These are phyloP conservation scores for Thalassiosira ordinaria DNA, from an alignment of 352 stramenopile genomes.

Conservation along the genomic window DNA sequence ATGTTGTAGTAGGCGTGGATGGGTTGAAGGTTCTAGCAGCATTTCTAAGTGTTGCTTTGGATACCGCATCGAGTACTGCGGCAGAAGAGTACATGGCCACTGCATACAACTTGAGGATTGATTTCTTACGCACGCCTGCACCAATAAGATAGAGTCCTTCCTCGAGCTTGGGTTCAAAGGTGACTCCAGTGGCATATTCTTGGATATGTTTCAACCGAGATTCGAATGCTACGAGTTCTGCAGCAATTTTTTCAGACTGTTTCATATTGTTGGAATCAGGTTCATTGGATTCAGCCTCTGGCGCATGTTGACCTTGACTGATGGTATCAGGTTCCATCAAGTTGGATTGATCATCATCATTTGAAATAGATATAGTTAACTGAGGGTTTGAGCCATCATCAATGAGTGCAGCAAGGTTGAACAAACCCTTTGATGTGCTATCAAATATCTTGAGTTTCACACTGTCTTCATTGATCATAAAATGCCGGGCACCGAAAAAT, in stretches of 20 bases:
- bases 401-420: slow-evolving; percentile 15
- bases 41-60: background rate
- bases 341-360: background rate
- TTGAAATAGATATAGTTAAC: background rate
- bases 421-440: slow-evolving; percentile 8
- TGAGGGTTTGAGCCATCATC: slow-evolving; percentile 6
- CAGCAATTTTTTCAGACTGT: background rate
- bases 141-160: slow-evolving; percentile 57
- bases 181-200: slow-evolving; percentile 65
- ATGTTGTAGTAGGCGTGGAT: background rate
- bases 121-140: slow-evolving; percentile 70
- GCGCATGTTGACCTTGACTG: background rate
- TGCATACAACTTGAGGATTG: slow-evolving; percentile 67
- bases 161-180: slow-evolving; percentile 50
- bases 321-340: background rate
- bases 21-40: slow-evolving; percentile 6
- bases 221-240: background rate
- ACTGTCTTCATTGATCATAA: background rate
- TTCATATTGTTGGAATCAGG: too few species aligned
- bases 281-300: too few species aligned
- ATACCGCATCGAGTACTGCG: background rate
- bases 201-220: slow-evolving; percentile 5
- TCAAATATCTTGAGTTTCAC: slow-evolving; percentile 23
- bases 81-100: slow-evolving; percentile 64
- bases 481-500: background rate